Evolutionary conservation across 2,329 filamentous ascomycete species (phyloP).

Genomic region (Fusarium heterosporum): DNA sequence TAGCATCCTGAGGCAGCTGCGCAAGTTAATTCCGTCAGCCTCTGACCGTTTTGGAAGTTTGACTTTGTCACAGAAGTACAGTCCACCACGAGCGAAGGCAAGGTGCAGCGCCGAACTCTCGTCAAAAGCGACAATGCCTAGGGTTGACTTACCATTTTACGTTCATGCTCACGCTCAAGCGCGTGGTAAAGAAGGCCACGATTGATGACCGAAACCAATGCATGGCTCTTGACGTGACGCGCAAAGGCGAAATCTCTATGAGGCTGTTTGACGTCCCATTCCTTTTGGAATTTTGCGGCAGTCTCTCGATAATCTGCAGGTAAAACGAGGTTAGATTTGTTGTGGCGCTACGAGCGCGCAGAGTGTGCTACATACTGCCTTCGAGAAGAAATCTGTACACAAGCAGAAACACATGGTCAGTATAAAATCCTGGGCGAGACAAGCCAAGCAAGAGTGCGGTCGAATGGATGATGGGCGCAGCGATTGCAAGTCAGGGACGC

Average conservation of each 20-base stretch:
- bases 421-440: slow-evolving; percentile 20
- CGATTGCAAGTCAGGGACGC: slow-evolving; percentile 40
- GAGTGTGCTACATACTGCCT: slow-evolving; percentile 65
- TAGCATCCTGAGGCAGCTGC: slow-evolving; percentile 63
- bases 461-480: slow-evolving; percentile 21
- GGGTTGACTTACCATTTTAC: slow-evolving; percentile 59
- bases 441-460: slow-evolving; percentile 20
- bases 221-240: slow-evolving; percentile 72
- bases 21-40: slow-evolving; percentile 46
- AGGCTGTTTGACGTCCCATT: slow-evolving; percentile 73
- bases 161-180: slow-evolving; percentile 66
- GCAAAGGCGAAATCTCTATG: slow-evolving; percentile 73
- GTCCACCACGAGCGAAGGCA: slow-evolving; percentile 22
- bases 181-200: slow-evolving; percentile 72
- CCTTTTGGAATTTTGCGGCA: slow-evolving; percentile 74
- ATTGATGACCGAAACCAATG: slow-evolving; percentile 72
- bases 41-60: slow-evolving; percentile 39
- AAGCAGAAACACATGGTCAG: slow-evolving; percentile 40
- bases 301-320: slow-evolving; percentile 73
- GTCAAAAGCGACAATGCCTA: slow-evolving; percentile 6
- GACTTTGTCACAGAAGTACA: slow-evolving; percentile 31
- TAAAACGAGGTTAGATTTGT: slow-evolving; percentile 44
- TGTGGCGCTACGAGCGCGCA: slow-evolving; percentile 32
- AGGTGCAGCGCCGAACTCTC: slow-evolving; percentile 24
- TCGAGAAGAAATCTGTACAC: slow-evolving; percentile 67